These are phyloP conservation scores for Pulveroboletus ravenelii DNA, from an alignment of 768 basidiomycete genomes.

Conservation along the genomic window DNA sequence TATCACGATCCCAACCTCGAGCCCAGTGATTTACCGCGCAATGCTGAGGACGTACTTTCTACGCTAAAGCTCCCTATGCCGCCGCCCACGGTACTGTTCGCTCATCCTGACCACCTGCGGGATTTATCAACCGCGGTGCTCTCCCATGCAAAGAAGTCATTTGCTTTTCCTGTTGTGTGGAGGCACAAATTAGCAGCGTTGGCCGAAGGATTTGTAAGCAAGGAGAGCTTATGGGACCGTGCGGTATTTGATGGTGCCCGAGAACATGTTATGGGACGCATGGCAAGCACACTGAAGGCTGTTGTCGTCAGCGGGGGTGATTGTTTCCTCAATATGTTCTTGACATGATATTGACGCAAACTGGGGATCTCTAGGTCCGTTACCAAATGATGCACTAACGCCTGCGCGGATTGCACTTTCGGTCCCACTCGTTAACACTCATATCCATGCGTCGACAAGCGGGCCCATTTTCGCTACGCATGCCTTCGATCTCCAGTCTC, in stretches of 20 bases:
- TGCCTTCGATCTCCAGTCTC: slow-evolving; percentile 79
- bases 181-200: slow-evolving; percentile 73
- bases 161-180: slow-evolving; percentile 62
- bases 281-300: slow-evolving; percentile 58
- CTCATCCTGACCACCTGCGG: slow-evolving; percentile 58
- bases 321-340: slow-evolving; percentile 14
- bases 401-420: slow-evolving; percentile 72
- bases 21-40: slow-evolving; percentile 16
- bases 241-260: slow-evolving; percentile 70
- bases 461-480: slow-evolving; percentile 82
- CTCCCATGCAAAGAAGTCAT: slow-evolving; percentile 47
- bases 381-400: slow-evolving; percentile 48
- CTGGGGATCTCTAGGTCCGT: slow-evolving; percentile 35
- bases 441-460: slow-evolving; percentile 56
- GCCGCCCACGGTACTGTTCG: slow-evolving; percentile 75
- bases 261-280: slow-evolving; percentile 51
- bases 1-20: slow-evolving; percentile 33
- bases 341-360: background rate
- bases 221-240: slow-evolving; percentile 82
- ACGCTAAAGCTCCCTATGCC: slow-evolving; percentile 53
- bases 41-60: slow-evolving; percentile 47
- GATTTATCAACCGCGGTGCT: slow-evolving; percentile 51
- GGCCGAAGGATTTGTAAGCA: slow-evolving; percentile 68
- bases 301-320: slow-evolving; percentile 71
- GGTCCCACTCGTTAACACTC: slow-evolving; percentile 65